Evolutionary conservation across 306 rosid species (phyloP).

Genomic region (Benincasa hispida): DNA sequence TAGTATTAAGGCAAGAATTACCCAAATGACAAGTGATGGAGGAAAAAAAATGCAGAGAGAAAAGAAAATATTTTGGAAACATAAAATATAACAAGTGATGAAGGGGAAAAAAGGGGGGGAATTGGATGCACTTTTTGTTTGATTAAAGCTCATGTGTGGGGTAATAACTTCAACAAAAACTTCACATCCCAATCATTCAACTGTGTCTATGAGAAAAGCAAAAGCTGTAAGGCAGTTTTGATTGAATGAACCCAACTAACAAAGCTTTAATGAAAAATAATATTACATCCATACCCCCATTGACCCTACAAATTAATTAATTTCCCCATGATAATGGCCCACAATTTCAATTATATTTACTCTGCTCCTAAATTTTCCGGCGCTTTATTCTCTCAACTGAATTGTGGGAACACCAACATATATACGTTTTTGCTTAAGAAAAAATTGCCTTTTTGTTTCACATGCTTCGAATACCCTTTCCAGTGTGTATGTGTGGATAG

Average conservation of each 20-base stretch:
- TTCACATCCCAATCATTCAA: not conserved
- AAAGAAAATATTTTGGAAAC: too few species aligned
- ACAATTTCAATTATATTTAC: not conserved
- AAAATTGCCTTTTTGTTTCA: not conserved
- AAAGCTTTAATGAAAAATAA: not conserved
- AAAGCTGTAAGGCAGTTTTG: not conserved
- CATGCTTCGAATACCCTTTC: not conserved
- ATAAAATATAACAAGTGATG: too few species aligned
- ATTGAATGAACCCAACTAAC: not conserved
- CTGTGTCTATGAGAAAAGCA: not conserved
- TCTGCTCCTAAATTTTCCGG: not conserved
- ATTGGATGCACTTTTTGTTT: not conserved
- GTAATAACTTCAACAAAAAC: not conserved
- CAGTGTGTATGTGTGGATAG: too few species aligned
- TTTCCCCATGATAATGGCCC: not conserved
- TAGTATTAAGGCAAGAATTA: too few species aligned
- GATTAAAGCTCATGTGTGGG: not conserved
- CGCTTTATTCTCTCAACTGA: conserved; percentile 4
- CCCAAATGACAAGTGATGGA: too few species aligned
- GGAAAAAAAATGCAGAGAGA: too few species aligned
- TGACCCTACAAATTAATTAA: not conserved
- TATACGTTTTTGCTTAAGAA: not conserved
- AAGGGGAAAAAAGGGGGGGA: too few species aligned
- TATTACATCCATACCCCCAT: not conserved
- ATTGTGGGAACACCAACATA: not conserved